A percentile compares a stretch with the other conserved stretches of the same genome.
Conservation (phyloP, 768 basidiomycete genomes). For the Lactarius trivialis region DNA sequence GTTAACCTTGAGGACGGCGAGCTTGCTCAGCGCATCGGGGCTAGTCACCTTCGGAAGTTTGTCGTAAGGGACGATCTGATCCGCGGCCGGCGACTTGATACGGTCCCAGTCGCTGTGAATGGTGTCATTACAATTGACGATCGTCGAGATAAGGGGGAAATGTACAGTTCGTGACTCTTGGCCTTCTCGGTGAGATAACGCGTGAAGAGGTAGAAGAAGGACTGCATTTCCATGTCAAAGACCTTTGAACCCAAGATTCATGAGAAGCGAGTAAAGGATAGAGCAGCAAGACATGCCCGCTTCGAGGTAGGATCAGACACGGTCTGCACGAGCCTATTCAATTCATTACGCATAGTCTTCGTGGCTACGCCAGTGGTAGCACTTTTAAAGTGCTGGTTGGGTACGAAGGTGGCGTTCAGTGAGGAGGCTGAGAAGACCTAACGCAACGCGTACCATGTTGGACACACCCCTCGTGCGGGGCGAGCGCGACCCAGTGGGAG, state of each 20-base stretch:
- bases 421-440: not conserved
- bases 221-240: constrained; percentile 90
- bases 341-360: constrained; percentile 61
- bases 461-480: constrained; percentile 24
- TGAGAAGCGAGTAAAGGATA: constrained; percentile 7
- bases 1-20: constrained; percentile 93
- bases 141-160: constrained; percentile 18
- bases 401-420: not conserved
- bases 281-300: constrained; percentile 39
- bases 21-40: constrained; percentile 73
- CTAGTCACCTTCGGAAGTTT: constrained; percentile 55
- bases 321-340: constrained; percentile 58
- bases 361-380: constrained; percentile 43
- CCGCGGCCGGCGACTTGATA: constrained; percentile 79
- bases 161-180: constrained; percentile 80
- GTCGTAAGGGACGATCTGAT: constrained; percentile 82
- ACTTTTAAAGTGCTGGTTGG: constrained; percentile 30
- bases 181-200: constrained; percentile 88
- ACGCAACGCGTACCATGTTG: constrained; percentile 18
- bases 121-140: not conserved
- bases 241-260: constrained; percentile 38
- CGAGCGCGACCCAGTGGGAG: constrained; percentile 2
- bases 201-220: constrained; percentile 89
- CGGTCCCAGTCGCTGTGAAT: constrained; percentile 29
- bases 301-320: constrained; percentile 48